Base-by-base conservation (phyloP, 805 yeast genomes). In the Hanseniaspora guilliermondii region DNA sequence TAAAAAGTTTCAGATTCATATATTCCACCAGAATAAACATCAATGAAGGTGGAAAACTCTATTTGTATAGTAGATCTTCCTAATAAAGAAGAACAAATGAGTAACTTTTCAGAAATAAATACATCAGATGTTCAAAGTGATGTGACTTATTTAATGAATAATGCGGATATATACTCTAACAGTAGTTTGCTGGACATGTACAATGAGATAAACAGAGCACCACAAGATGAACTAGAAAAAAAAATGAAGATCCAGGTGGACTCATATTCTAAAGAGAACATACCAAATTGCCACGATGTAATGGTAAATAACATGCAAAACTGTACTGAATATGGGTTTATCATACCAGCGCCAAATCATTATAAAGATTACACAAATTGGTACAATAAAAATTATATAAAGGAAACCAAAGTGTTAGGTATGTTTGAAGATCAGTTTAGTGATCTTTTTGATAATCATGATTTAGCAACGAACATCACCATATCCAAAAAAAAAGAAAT, bases 151-250 rank as follows among this genome's bases (percentile, higher is more conserved):
- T 14, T 41, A 11, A 25, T 35, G 24, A 38, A 38, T 33, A 27
- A 41, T 35, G 30, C n/a, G 25, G 53, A 49, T 17, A 39, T 39
- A 21, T 49, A 49, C 33, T 49, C 53, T 4, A 49, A 49, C 21
- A 49, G 42, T 14, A 49, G 53, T n/a, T 9, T 49, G 14, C 38
- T 49, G 17, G 53, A 49, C 16, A 49, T 49, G 53, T 49, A 49
- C 36, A 16, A 22, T 24, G 47, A 49, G 3, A 49, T 42, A 16
- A 2, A 33, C 8, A 38, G 25, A 19, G 4, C n/a, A 9, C 8
- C 37, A 6, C 4, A 24, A 1, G 25, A 11, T 30, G 25, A 39
- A 17, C 2, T 30, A 9, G 30, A 27, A n/a, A 27, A 27, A 6
- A 30, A 48, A 37, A 16, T 25, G 30, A 38, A 27, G 21, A 30